Base-by-base conservation (phyloP, 257 asterid genomes). In the Fraxinus americana region DNA sequence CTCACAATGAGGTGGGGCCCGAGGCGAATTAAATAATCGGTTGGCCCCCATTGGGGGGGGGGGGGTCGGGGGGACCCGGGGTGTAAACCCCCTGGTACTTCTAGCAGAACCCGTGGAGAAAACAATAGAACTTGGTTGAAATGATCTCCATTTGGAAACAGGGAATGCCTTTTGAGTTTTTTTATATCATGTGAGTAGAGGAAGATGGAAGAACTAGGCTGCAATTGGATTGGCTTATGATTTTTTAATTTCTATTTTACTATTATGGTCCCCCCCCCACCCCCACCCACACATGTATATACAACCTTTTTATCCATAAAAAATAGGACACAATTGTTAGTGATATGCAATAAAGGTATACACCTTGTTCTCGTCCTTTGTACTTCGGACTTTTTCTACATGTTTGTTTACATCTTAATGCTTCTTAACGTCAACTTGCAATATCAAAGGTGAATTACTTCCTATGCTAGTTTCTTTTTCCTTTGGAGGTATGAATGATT, bases 61-160 rank as follows among this genome's bases (percentile, higher is more conserved):
- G 27, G 27, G 27, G 27, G 27, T 25, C 27, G 27, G 27, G 27
- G 27, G 0, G 0, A 25, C 27, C 27, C 27, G 27, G 27, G 27
- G 27, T 25, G 27, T 25, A 25, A 25, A 25, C 27, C 27, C 27
- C 27, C 27, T 25, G 27, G 27, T 25, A 25, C 27, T 25, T 25
- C 0, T 25, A 25, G 27, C 27, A 25, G 27, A 25, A 25, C 83
- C 32, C 50, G 34, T 4, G 36, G 66, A 4, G 72, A 69, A 16
- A 70, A 35, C 8, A 32, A 11, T 65, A 48, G 29, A 72, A 65
- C 27, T 73, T 36, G 70, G 32, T 6, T 38, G 27, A 73, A 52
- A 73, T 61, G 73, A 77, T 34, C 35, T 81, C 75, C 73, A 76
- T 34, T 54, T 21, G 76, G 78, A 73, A 48, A 78, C 32, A 14